Base-by-base conservation (phyloP, 1,284 basidiomycete genomes). In the Irpex lacteus region DNA sequence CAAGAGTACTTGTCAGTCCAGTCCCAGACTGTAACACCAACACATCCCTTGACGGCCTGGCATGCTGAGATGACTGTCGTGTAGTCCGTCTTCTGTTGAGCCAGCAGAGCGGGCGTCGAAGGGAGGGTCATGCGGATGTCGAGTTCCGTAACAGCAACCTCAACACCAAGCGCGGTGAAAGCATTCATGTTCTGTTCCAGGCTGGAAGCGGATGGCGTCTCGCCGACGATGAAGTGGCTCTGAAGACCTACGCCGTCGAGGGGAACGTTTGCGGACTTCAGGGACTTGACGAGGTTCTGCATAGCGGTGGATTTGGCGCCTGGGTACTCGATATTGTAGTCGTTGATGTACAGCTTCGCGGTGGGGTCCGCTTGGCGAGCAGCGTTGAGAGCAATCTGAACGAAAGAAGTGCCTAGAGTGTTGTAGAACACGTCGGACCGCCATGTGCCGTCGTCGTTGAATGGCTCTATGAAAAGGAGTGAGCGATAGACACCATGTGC, bases 381-480 rank as follows among this genome's bases (percentile, higher is more conserved):
- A 15, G 81, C 77, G 6, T 72, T 70, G 44, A 85, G 75, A 3
- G 82, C 83, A 47, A 78, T 78, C 19, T 74, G 67, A 60, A 84
- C 77, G 71, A 80, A 85, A 32, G 70, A 67, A 4, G 74, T 72
- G 8, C 81, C 81, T 8, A 82, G 77, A 3, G 79, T 80, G 67
- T 78, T 77, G 73, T 77, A 80, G 75, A 83, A 85, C n/a, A 84
- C 78, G 59, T 77, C 75, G 18, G 66, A 60, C 54, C 83, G 77
- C 72, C 78, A 82, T 3, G 82, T 84, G 5, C 85, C 85, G 68
- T 87, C 82, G 21, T 87, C 85, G 68, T 86, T 85, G 73, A 87
- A 81, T 2, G 84, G 81, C 68, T 88, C 76, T 75, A 63, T 15
- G 18, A 2, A 19, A 49, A 54, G 6, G 7, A 40, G 4, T 50